Evolutionary conservation across 306 rosid genomes (phyloP), one percentile per base, ranked within the genome.

Genomic region (Prunus armeniaca): DNA sequence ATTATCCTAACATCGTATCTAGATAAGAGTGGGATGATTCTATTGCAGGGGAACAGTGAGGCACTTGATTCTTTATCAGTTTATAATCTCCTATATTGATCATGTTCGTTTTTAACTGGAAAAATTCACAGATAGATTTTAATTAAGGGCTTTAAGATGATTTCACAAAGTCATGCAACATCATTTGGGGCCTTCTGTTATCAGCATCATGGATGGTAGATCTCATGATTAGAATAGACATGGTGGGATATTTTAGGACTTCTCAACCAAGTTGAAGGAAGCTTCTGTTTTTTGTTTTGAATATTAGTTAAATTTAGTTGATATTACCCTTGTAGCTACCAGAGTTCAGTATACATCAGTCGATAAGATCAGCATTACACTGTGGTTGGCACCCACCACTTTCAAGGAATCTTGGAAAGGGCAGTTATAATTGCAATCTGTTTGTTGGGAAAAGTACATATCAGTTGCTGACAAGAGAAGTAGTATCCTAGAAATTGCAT

Each of bases 401-500:
- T 64, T 30, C 22, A 64, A 30, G 49, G 27, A 32, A 69, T 50
- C 60, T 69, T 69, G 62, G 62, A 41, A 34, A 66, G 18, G 62
- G 74, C 34, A 28, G 45, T 30, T 61, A 28, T 15, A 9, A 25
- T 56, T 43, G 73, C 61, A 43, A 15, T 68, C 24, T 61, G 62
- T 57, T 69, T 55, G 22, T 50, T 50, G 43, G 34, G 57, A 82
- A 71, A 73, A 67, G 63, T 67, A 56, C 72, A 67, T 55, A 55
- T 46, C 57, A 62, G 27, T 63, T 73, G 46, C 64, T 67, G 68
- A n/a, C 75, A 71, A 70, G 52, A 56, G 38, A 65, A 74, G 81
- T 43, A 80, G 56, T 63, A 69, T 58, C 79, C 76, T 55, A 55
- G 72, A 76, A 67, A 56, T 64, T 76, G 65, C 69, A 5, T 71